Conservation (phyloP, 768 basidiomycete species). For the Tricholoma saponaceum region DNA sequence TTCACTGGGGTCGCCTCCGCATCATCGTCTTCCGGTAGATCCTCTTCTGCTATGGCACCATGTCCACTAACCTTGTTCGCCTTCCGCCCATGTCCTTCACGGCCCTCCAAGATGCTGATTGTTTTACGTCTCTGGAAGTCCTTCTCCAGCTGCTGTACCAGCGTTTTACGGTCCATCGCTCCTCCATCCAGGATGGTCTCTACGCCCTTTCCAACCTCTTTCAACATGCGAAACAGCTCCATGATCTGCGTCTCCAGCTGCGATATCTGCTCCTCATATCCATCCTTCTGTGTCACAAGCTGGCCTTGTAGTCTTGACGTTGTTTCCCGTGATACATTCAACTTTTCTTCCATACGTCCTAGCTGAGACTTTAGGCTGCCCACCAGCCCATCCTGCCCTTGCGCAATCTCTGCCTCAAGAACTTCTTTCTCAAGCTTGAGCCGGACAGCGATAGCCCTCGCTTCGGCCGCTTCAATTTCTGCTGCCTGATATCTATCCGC, state of each 20-base stretch:
- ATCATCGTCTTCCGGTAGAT: constrained; percentile 45
- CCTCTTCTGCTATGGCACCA: constrained; percentile 19
- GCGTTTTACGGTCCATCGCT: constrained; percentile 73
- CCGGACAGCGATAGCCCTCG: constrained; percentile 57
- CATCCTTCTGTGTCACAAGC: constrained; percentile 68
- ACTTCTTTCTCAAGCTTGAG: constrained; percentile 79
- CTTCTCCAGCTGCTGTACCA: constrained; percentile 77
- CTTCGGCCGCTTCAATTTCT: constrained; percentile 71
- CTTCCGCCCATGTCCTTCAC: constrained; percentile 33
- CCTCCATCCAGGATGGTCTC: constrained; percentile 68
- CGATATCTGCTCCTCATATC: constrained; percentile 81
- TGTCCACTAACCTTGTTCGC: constrained; percentile 16
- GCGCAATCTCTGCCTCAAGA: constrained; percentile 76
- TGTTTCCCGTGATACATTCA: constrained; percentile 74
- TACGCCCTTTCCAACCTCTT: constrained; percentile 74
- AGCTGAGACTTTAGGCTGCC: constrained; percentile 75
- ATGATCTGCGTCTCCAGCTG: constrained; percentile 91
- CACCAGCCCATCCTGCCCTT: constrained; percentile 80
- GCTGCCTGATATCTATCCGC: constrained; percentile 78
- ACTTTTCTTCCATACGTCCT: constrained; percentile 68
- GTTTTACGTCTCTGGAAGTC: constrained; percentile 83
- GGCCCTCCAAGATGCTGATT: constrained; percentile 81
- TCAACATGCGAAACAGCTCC: constrained; percentile 92
- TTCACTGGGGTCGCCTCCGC: constrained; percentile 57
- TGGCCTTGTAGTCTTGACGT: constrained; percentile 73